Conservation (phyloP, 2,329 filamentous ascomycete species). For the Colletotrichum gigasporum region DNA sequence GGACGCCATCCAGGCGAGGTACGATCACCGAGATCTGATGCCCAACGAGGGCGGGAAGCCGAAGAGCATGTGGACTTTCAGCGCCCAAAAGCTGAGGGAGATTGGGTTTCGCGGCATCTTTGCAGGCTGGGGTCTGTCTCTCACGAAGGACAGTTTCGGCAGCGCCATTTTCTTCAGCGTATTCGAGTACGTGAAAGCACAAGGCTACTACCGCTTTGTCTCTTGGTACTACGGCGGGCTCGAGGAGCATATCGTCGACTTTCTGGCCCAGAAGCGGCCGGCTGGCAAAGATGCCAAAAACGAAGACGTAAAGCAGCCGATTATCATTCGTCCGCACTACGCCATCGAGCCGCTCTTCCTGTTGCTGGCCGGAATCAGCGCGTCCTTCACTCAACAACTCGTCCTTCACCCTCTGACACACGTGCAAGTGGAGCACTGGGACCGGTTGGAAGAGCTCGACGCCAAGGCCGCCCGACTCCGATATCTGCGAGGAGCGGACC, state of each 20-base stretch:
- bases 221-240: constrained; percentile 74
- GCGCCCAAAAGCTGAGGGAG: constrained; percentile 69
- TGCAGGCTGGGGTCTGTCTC: constrained; percentile 75
- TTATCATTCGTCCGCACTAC: constrained; percentile 77
- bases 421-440: constrained; percentile 78
- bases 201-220: constrained; percentile 77
- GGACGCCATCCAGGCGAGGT: constrained; percentile 79
- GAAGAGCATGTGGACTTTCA: constrained; percentile 79
- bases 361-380: constrained; percentile 73
- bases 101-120: constrained; percentile 79
- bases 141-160: constrained; percentile 76
- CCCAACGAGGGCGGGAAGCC: constrained; percentile 51
- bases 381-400: constrained; percentile 74
- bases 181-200: constrained; percentile 81
- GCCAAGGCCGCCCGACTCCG: constrained; percentile 61
- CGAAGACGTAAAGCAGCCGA: constrained; percentile 45
- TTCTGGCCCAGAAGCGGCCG: constrained; percentile 58
- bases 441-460: constrained; percentile 77
- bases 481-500: constrained; percentile 41
- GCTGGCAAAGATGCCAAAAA: constrained; percentile 27
- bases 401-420: constrained; percentile 77
- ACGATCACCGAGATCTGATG: constrained; percentile 66
- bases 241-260: constrained; percentile 59
- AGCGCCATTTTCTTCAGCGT: constrained; percentile 78
- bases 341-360: constrained; percentile 79